Base-by-base conservation (phyloP, 805 yeast genomes). In the Yamadazyma sp. region DNA sequence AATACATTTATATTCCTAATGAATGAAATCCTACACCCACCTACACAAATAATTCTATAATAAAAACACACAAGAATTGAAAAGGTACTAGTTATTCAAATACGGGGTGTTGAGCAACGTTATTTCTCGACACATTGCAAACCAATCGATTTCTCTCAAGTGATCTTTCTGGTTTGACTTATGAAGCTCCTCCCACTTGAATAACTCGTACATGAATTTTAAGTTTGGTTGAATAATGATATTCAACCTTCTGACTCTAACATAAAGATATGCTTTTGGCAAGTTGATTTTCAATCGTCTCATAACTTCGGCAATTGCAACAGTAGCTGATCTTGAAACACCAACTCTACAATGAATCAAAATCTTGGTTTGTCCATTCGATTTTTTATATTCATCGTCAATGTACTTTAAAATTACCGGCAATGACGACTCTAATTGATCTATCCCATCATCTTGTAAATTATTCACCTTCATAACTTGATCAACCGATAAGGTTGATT, bases 291-390 rank as follows among this genome's bases (percentile, higher is more conserved):
- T 61, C 35, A 84, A 60, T 26, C 95, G 62, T 46, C 77, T 75
- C 96, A 91, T 89, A 24, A 86, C 91, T 53, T 88, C 97, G 1
- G 96, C 96, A 46, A 91, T 91, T 48, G 94, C 91, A 8, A 91
- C 94, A 0, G 97, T 86, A 0, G 97, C 98, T 3, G 95, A 86
- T 36, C 98, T 67, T 0, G 96, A 86, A 3, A 91, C 98, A 0
- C 98, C 98, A 31, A 87, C 97, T 52, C 95, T 84, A 50, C 98
- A 91, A 56, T 91, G 98, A 8, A 91, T 89, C 41, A 91, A 65
- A 13, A 65, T 62, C 45, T 55, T 55, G 19, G 59, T 50, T 13
- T 48, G 36, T 4, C 59, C 65, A 14, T 46, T 43, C 5, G 55
- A 43, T 28, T 35, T 38, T 27, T 44, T 49, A 26, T 53, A 51